A percentile compares a stretch with the other conserved stretches of the same genome.
Conservation (phyloP, 768 basidiomycete genomes). For the Pleurotus eryngii region DNA sequence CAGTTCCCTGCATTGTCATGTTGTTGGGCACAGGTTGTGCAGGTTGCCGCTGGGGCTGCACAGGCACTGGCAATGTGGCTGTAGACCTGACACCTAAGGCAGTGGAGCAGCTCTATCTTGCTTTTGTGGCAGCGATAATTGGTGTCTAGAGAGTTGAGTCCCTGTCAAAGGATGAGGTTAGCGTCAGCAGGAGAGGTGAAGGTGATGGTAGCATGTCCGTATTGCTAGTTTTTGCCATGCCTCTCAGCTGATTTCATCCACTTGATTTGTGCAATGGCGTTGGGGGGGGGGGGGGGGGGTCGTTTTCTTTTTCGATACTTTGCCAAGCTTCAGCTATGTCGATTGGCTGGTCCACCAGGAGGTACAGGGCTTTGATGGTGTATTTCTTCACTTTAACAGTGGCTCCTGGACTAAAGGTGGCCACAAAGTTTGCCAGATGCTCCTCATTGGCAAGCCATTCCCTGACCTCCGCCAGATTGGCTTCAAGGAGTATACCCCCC, state of each 20-base stretch:
- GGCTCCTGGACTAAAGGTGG: neutral
- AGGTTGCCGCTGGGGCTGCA: no score
- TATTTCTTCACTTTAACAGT: neutral
- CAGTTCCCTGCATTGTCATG: no score
- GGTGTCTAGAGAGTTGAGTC: neutral
- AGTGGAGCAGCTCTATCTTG: no score
- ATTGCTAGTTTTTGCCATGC: neutral
- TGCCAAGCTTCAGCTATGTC: neutral
- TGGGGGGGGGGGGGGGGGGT: constrained; percentile 8
- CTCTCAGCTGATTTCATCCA: constrained; percentile 11
- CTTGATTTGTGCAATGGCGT: constrained; percentile 11
- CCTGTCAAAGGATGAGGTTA: neutral
- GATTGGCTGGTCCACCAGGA: neutral
- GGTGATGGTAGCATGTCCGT: neutral
- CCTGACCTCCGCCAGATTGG: neutral
- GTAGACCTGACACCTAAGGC: no score
- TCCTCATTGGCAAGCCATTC: neutral
- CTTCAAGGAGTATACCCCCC: neutral
- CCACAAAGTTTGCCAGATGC: neutral
- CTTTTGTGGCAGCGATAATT: no score
- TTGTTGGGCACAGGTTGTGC: no score
- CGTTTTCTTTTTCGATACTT: constrained; percentile 16
- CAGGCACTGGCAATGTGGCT: no score
- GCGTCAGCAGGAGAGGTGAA: neutral
- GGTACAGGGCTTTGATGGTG: neutral